Conservation (phyloP, 2,329 filamentous ascomycete genomes). For the Thelonectria blattea region DNA sequence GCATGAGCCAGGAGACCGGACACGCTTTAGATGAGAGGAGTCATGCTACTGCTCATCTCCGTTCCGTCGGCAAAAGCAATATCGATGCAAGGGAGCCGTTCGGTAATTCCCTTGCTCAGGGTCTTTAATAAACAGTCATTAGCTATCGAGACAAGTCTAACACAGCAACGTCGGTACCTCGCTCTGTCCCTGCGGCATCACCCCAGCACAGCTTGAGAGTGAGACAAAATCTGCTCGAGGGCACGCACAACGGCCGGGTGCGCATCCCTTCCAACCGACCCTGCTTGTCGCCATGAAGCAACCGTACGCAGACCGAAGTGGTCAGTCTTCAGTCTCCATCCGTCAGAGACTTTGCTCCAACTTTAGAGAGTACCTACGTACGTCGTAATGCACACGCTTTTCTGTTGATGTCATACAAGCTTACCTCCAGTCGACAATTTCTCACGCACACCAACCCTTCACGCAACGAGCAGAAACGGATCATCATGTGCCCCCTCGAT, state of each 20-base stretch:
- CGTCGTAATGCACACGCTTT: background rate
- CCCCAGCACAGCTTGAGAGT: background rate
- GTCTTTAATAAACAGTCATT: background rate
- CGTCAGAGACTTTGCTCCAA: slow-evolving; percentile 2
- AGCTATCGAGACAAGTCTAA: background rate
- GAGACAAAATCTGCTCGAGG: slow-evolving; percentile 12
- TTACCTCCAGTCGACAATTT: background rate
- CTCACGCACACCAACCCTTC: background rate
- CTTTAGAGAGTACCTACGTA: too few species aligned
- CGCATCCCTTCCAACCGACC: slow-evolving; percentile 2
- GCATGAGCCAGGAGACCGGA: background rate
- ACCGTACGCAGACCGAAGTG: background rate
- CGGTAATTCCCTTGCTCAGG: slow-evolving; percentile 4
- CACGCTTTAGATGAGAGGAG: slow-evolving; percentile 3
- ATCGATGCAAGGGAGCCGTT: slow-evolving; percentile 1
- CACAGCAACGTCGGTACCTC: background rate
- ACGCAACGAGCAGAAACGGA: background rate
- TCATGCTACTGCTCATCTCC: slow-evolving; percentile 5
- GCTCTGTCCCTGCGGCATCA: slow-evolving; percentile 10
- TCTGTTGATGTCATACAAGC: background rate
- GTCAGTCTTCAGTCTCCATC: background rate
- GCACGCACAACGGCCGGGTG: slow-evolving; percentile 12
- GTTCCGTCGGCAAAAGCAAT: slow-evolving; percentile 2
- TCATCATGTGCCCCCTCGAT: slow-evolving; percentile 9
- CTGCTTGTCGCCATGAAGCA: slow-evolving; percentile 1